Evolutionary conservation across 768 basidiomycete genomes (phyloP).

Genomic region (Imleria badia): DNA sequence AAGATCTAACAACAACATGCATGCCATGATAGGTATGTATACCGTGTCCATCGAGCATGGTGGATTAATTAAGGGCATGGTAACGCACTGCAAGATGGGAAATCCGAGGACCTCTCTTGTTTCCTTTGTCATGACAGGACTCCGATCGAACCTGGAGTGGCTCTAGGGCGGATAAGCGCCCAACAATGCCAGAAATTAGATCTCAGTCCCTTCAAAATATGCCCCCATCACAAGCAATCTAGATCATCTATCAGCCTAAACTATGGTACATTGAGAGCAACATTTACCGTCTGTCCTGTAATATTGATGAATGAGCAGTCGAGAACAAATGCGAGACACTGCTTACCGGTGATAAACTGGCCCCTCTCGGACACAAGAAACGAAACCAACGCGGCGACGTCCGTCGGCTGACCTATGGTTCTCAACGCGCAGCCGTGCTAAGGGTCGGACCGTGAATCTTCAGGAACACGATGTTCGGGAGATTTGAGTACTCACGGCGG

Average conservation of each 20-base stretch:
- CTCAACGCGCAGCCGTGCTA: not conserved
- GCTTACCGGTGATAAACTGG: not conserved
- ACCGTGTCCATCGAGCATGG: too few relatives aligned
- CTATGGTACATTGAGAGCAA: too few relatives aligned
- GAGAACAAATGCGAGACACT: not conserved
- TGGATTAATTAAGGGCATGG: too few relatives aligned
- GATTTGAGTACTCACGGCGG: not conserved
- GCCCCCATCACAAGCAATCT: slow-evolving; percentile 3
- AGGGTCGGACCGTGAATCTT: not conserved
- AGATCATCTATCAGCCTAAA: not conserved
- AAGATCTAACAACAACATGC: not conserved
- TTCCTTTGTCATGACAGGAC: too few relatives aligned
- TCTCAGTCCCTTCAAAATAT: not conserved
- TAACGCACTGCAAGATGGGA: too few relatives aligned
- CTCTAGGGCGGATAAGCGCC: too few relatives aligned
- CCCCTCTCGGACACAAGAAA: slow-evolving; percentile 1
- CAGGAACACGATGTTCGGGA: not conserved
- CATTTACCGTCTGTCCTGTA: not conserved
- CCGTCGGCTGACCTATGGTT: slow-evolving; percentile 2
- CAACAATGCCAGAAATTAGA: too few relatives aligned
- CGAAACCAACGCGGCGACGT: not conserved
- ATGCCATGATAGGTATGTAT: too few relatives aligned
- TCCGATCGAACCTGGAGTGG: too few relatives aligned
- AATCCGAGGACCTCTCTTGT: too few relatives aligned
- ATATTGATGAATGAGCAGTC: not conserved